A percentile compares a stretch with the other conserved stretches of the same genome.
These are phyloP conservation scores for Aspergillus neoniger DNA, from an alignment of 2,329 filamentous ascomycete species.

Conservation along the genomic window DNA sequence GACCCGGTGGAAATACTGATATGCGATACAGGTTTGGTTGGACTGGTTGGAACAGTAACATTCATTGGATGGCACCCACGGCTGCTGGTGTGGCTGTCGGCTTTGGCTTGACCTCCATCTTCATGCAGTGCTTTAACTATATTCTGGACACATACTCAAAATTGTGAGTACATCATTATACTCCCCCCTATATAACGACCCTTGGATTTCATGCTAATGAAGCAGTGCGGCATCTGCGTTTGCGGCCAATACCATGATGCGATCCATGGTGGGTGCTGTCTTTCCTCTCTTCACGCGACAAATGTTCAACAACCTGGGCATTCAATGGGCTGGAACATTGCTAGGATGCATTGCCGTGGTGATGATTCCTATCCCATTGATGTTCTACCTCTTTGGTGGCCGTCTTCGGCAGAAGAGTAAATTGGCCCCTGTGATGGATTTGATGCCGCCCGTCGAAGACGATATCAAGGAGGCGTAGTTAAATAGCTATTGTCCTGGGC, in stretches of 20 bases:
- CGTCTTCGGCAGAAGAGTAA: conserved; percentile 20
- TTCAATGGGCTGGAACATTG: conserved; percentile 25
- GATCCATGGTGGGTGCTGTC: conserved; percentile 23
- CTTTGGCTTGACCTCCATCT: conserved; percentile 28
- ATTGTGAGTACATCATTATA: conserved; percentile 16
- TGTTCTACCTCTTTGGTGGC: conserved; percentile 21
- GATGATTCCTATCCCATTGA: conserved; percentile 26
- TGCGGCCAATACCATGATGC: conserved; percentile 27
- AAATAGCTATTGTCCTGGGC: too few species aligned
- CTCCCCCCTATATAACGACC: too few species aligned
- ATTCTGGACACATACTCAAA: conserved; percentile 24
- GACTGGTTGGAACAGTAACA: conserved; percentile 21
- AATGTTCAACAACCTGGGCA: conserved; percentile 27
- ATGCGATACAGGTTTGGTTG: conserved; percentile 26
- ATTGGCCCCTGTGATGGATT: conserved; percentile 15
- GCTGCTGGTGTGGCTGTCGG: conserved; percentile 24
- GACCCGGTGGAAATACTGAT: not conserved
- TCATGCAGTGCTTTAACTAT: conserved; percentile 28
- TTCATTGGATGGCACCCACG: conserved; percentile 29
- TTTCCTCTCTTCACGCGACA: conserved; percentile 26
- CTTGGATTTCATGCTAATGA: not conserved
- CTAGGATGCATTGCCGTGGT: conserved; percentile 25
- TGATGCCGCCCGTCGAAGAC: not conserved
- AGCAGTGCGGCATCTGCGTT: conserved; percentile 25
- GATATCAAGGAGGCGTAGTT: not conserved